Percentiles rank a stretch among this genome's conserved stretches.
These are phyloP conservation scores for Botrytis hyacinthi DNA, from an alignment of 2,329 filamentous ascomycete species.

Conservation along the genomic window DNA sequence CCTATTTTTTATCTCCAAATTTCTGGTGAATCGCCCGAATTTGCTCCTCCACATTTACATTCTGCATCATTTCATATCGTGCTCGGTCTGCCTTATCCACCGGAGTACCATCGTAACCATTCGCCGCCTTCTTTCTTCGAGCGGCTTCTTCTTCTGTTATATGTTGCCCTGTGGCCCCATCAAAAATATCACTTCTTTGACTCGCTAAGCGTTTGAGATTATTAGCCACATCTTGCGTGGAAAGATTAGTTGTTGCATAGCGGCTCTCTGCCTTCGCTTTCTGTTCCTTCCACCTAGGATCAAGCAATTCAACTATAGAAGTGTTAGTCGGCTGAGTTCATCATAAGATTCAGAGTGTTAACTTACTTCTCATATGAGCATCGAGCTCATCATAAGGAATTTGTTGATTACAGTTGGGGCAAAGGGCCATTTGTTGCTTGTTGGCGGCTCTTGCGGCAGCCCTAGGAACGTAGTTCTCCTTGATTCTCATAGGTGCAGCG, in stretches of 20 bases:
- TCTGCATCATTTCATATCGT: constrained; percentile 56
- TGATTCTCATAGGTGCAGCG: constrained; percentile 78
- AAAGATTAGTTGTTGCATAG: constrained; percentile 80
- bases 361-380: constrained; percentile 82
- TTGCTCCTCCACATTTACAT: constrained; percentile 81
- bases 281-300: constrained; percentile 94
- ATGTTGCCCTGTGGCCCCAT: constrained; percentile 65
- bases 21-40: constrained; percentile 67
- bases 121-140: constrained; percentile 70
- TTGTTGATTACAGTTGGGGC: constrained; percentile 89
- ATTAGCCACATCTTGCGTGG: constrained; percentile 82
- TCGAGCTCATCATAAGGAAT: constrained; percentile 86
- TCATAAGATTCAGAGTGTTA: not conserved
- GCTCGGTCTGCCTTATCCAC: constrained; percentile 55
- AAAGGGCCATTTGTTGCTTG: constrained; percentile 67
- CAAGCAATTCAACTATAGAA: constrained; percentile 72
- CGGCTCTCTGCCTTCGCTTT: constrained; percentile 84
- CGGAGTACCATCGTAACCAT: constrained; percentile 64
- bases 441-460: constrained; percentile 71
- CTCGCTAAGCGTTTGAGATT: constrained; percentile 94
- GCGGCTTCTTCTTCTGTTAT: constrained; percentile 71
- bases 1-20: constrained; percentile 41
- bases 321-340: constrained; percentile 24
- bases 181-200: constrained; percentile 84
- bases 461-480: constrained; percentile 86